phyloP scores from a whole-genome alignment of 129 eudicot species.

The Dittrichia graveolens region DNA sequence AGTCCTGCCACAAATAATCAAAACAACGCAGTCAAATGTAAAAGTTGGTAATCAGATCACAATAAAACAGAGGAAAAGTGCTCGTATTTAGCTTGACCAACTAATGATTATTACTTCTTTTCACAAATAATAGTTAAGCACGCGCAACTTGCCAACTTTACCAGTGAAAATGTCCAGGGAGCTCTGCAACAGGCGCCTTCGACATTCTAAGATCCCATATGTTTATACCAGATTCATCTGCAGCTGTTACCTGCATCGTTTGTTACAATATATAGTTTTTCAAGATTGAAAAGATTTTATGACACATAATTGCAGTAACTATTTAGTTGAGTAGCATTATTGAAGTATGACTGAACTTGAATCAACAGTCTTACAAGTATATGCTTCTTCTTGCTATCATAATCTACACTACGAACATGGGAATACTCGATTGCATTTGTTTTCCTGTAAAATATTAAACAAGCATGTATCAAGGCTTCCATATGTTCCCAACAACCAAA shows the following conservation, averaged over 20 bases:
- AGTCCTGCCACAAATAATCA: slow-evolving; percentile 57
- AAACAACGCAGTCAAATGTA: slow-evolving; percentile 13
- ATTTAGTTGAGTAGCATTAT: slow-evolving; percentile 13
- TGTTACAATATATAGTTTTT: slow-evolving; percentile 19
- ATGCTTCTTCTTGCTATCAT: slow-evolving; percentile 75
- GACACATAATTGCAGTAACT: neutral
- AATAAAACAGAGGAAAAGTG: neutral
- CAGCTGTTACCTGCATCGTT: slow-evolving; percentile 76
- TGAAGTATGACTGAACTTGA: slow-evolving; percentile 14
- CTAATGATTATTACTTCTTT: neutral
- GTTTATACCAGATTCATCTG: slow-evolving; percentile 93
- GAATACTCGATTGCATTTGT: slow-evolving; percentile 77
- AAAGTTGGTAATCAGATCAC: slow-evolving; percentile 21
- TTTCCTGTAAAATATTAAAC: slow-evolving; percentile 60
- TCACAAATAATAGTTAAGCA: slow-evolving; percentile 6
- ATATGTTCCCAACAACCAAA: slow-evolving; percentile 11
- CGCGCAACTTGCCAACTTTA: slow-evolving; percentile 28
- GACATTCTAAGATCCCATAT: slow-evolving; percentile 94
- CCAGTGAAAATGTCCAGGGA: slow-evolving; percentile 99
- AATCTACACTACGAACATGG: slow-evolving; percentile 79
- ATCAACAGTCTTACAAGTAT: slow-evolving; percentile 75
- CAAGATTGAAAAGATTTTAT: neutral
- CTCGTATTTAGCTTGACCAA: neutral
- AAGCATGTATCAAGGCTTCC: neutral
- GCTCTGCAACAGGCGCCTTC: slow-evolving; percentile 80